phyloP scores from a whole-genome alignment of 306 rosid genomes.

The Astragalus glycyphyllos region DNA sequence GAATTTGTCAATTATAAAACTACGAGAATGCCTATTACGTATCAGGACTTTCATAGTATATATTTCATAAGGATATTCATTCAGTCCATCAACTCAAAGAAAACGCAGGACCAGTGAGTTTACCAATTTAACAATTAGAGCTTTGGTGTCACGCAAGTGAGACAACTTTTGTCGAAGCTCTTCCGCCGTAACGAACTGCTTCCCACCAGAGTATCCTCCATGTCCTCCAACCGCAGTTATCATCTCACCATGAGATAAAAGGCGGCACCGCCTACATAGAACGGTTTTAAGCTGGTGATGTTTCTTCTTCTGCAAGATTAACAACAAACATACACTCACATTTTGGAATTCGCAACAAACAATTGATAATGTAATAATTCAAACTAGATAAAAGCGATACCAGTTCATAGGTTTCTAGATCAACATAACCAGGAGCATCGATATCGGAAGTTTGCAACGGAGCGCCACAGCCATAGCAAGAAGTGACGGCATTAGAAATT shows the following conservation, averaged over 20 bases:
- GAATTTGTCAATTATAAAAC: not conserved
- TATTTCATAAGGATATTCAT: constrained; percentile 14
- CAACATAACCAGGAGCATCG: constrained; percentile 83
- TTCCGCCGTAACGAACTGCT: constrained; percentile 76
- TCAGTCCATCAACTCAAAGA: constrained; percentile 13
- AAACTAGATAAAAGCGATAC: constrained; percentile 39
- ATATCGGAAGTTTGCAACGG: constrained; percentile 74
- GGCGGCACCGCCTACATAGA: constrained; percentile 83
- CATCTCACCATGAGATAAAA: constrained; percentile 90
- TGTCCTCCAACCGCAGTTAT: constrained; percentile 97
- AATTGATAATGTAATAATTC: not conserved
- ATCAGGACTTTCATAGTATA: not conserved
- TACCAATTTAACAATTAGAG: constrained; percentile 84
- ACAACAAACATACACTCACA: too few species aligned
- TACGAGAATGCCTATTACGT: not conserved
- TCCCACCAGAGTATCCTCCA: constrained; percentile 93
- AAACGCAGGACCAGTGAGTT: constrained; percentile 10
- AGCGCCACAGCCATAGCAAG: constrained; percentile 93
- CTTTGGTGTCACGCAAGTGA: constrained; percentile 77
- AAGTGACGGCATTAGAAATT: constrained; percentile 52
- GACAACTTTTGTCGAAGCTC: constrained; percentile 84
- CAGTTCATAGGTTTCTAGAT: constrained; percentile 69
- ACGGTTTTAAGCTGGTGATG: constrained; percentile 88
- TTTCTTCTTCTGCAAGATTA: constrained; percentile 78
- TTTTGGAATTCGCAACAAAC: too few species aligned